Evolutionary conservation across 2,329 filamentous ascomycete genomes (phyloP), one percentile per base, ranked within the genome.

Genomic region (Gaeumannomyces tritici): DNA sequence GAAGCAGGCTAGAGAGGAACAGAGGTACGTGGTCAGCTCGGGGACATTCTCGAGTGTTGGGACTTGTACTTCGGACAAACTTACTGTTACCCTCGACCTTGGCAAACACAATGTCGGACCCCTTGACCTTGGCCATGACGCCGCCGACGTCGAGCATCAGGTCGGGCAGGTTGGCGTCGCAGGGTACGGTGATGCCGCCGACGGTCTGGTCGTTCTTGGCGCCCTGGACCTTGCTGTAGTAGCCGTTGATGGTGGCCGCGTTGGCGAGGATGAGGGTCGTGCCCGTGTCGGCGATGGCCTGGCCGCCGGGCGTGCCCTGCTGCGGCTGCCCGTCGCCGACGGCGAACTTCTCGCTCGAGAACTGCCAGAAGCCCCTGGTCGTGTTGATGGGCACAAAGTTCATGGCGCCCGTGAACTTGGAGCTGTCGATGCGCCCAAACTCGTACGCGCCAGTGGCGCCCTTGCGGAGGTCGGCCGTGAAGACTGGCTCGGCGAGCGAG

Each of bases 401-500:
- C 68, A 93, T 80, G 4, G 79, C 68, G 42, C 89, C 89, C 2
- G 72, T 77, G 72, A 88, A 89, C 68, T 89, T 85, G 62, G 75
- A 75, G 1, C 69, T 70, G 71, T 93, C 87, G 68, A 93, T 86
- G 67, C 74, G 80, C 64, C 90, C 90, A 69, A 93, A 93, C 70
- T 91, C 86, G 75, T 91, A 93, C 33, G 82, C 80, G 57, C 89
- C 89, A 2, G 79, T 76, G 21, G 78, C 77, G 63, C 80, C 78
- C 66, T 83, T 80, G 69, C 84, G 83, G 57, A 93, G 78, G 64
- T 88, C 82, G 28, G 87, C 88, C 0, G 89, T 90, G 74, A 93
- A 89, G 55, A 93, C 75, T 0, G 88, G 88, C 72, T 83, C 74
- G 29, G 83, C 80, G 28, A 91, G 82, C 24, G 76, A 73, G n/a